phyloP scores from a whole-genome alignment of 805 yeast species.

The Kluyveromyces dobzhanskii region DNA sequence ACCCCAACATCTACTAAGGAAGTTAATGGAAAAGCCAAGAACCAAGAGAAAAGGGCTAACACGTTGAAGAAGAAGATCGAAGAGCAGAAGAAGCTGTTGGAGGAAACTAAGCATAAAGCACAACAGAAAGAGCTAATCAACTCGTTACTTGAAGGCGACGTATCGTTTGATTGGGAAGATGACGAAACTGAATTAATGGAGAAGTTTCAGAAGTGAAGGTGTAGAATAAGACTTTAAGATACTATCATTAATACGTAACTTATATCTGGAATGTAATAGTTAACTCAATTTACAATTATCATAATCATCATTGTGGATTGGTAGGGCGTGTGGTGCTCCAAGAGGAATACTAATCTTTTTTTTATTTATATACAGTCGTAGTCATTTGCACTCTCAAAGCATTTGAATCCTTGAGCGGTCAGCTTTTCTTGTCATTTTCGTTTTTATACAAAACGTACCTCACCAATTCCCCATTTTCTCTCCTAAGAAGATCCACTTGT shows the following conservation, averaged over 20 bases:
- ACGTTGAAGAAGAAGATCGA: conserved; percentile 18
- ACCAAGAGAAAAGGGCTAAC: background rate
- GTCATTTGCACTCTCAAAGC: background rate
- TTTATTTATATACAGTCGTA: no score
- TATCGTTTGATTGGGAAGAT: conserved; percentile 22
- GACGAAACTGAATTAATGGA: conserved; percentile 21
- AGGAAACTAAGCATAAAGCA: conserved; percentile 18
- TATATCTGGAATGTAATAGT: no score
- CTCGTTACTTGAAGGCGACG: conserved; percentile 23
- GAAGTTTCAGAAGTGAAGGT: conserved; percentile 6
- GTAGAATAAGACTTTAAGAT: no score
- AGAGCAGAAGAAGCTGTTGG: conserved; percentile 21
- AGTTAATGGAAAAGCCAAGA: background rate
- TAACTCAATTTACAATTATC: background rate
- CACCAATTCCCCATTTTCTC: conserved; percentile 20
- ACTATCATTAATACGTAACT: no score
- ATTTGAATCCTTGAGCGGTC: background rate
- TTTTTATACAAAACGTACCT: conserved; percentile 23
- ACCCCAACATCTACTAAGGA: background rate
- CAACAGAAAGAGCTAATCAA: conserved; percentile 22
- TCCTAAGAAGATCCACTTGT: conserved; percentile 23
- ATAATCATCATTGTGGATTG: background rate
- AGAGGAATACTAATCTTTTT: no score
- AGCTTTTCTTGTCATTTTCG: conserved; percentile 4
- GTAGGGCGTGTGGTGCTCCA: no score